These are phyloP conservation scores for Discostella stelligeroides DNA, from an alignment of 108 stramenopile species.

Conservation along the genomic window DNA sequence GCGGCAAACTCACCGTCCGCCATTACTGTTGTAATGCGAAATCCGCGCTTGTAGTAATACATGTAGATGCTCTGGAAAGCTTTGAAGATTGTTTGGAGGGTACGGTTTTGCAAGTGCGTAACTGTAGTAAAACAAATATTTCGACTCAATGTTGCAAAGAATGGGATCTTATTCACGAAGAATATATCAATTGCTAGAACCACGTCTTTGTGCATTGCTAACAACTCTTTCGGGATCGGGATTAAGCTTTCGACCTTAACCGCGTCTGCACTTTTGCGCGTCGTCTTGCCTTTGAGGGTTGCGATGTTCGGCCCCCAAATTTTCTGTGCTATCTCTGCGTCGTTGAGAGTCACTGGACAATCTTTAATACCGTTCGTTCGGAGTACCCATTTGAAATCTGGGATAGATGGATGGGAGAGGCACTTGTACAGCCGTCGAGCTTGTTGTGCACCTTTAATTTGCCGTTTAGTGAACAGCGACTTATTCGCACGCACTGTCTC, in stretches of 20 bases:
- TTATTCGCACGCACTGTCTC: background rate
- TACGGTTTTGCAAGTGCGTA: slow-evolving; percentile 5
- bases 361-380: background rate
- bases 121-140: too few species aligned
- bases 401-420: background rate
- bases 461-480: background rate
- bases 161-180: too few species aligned
- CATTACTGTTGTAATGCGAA: too few species aligned
- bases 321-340: too few species aligned
- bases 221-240: background rate
- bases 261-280: background rate
- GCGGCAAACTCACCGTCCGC: too few species aligned
- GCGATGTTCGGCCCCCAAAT: too few species aligned
- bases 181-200: too few species aligned
- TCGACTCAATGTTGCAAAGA: too few species aligned
- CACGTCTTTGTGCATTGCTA: too few species aligned
- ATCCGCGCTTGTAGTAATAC: background rate
- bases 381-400: slow-evolving; percentile 7
- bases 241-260: background rate
- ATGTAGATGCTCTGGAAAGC: background rate
- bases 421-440: background rate
- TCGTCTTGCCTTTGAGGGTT: too few species aligned
- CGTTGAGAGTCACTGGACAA: too few species aligned
- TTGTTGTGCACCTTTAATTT: background rate
- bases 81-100: background rate